Evolutionary conservation across 176 grass and related monocot genomes (phyloP), one percentile per base, ranked within the genome.

Genomic region (Oropetium thomaeum): DNA sequence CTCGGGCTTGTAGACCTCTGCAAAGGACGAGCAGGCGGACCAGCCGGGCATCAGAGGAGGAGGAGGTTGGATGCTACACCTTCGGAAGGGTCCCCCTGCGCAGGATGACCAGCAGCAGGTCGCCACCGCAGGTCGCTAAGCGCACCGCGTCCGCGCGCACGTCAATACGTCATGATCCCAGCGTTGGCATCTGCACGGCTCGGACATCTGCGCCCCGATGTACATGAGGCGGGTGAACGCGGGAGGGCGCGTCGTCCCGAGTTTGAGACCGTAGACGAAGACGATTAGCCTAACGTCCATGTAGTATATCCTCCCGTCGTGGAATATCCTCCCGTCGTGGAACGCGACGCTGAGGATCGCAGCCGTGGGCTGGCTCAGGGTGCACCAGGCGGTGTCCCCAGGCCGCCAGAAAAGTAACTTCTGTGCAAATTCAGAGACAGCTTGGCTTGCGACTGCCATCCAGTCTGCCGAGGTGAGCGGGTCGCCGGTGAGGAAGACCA

Each of bases 401-500:
- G 69, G 48, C 11, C 48, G 48, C 5, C 69, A 53, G 5, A 54
- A 35, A 19, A 54, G 37, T 4, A 17, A 5, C 45, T 17, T 47
- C 10, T 19, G 13, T 15, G 4, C 3, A 4, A 1, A 15, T 51
- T 5, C 16, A n/a, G 4, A 15, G 2, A n/a, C n/a, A n/a, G n/a
- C n/a, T 5, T 54, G 32, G 33, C 0, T 27, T 0, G 33, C 49
- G 12, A 73, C 2, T 12, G 33, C 70, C 20, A 55, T 17, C 48
- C 70, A 73, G 49, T 38, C 12, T n/a, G 49, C 0, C 49, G 33
- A 14, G 12, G 3, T 7, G 26, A 69, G 20, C 7, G 32, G 49
- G 33, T 73, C 70, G 6, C 0, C 70, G 32, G 48, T 38, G 12
- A 57, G 49, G 70, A 73, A 73, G 33, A 73, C n/a, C 33, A 10